phyloP scores from a whole-genome alignment of 148 eudicot species.

The Fagopyrum tataricum region DNA sequence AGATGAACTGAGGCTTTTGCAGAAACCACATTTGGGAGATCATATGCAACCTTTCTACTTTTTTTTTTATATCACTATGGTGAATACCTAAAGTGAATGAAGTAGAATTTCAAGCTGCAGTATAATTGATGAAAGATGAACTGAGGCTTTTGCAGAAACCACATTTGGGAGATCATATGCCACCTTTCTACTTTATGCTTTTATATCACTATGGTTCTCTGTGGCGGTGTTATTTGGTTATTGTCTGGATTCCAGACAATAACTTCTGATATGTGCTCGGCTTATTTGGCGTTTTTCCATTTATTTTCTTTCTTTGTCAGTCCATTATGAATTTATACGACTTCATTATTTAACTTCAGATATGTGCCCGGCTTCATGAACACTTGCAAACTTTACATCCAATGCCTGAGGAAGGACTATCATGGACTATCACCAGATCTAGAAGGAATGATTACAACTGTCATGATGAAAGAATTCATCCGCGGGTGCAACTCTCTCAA shows the following conservation, averaged over 20 bases:
- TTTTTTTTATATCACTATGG: background rate
- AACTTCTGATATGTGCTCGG: no score
- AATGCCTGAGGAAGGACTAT: slow-evolving; percentile 29
- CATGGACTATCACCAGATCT: slow-evolving; percentile 45
- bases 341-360: slow-evolving; percentile 22
- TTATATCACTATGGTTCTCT: background rate
- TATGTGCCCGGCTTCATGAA: slow-evolving; percentile 43
- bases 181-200: background rate
- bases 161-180: background rate
- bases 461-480: slow-evolving; percentile 35
- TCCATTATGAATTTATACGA: background rate
- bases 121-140: background rate
- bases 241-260: background rate
- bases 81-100: no score
- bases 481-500: slow-evolving; percentile 35
- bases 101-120: no score
- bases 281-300: background rate
- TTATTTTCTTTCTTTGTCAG: background rate
- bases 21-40: background rate
- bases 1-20: background rate
- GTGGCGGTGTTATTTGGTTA: background rate
- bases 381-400: slow-evolving; percentile 32
- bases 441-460: slow-evolving; percentile 43
- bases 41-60: background rate
- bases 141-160: background rate